Evolutionary conservation across 1,284 basidiomycete species (phyloP).

Genomic region (Boletellus dicymbophilus): DNA sequence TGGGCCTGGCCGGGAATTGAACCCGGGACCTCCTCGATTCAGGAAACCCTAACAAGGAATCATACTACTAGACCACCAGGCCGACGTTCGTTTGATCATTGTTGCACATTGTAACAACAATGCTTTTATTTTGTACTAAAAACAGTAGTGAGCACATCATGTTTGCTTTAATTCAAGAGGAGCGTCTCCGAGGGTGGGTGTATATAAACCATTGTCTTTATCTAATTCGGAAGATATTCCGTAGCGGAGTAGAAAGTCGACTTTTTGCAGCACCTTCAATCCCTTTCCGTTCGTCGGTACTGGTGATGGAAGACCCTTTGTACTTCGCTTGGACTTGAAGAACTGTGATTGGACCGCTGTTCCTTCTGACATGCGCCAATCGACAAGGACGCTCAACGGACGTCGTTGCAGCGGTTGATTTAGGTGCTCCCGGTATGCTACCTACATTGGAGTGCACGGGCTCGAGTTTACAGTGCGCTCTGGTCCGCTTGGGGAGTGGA

Average conservation of each 20-base stretch:
- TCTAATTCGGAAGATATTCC: slow-evolving; percentile 51
- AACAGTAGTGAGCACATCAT: no score
- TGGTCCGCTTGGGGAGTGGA: slow-evolving; percentile 18
- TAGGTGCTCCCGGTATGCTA: slow-evolving; percentile 3
- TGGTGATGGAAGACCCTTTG: slow-evolving; percentile 18
- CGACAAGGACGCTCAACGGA: slow-evolving; percentile 20
- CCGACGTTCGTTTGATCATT: slow-evolving; percentile 8
- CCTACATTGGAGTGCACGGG: not conserved
- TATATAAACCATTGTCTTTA: slow-evolving; percentile 28
- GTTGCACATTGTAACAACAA: no score
- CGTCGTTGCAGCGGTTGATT: not conserved
- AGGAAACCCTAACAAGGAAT: slow-evolving; percentile 51
- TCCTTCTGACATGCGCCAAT: slow-evolving; percentile 15
- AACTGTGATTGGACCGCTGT: not conserved
- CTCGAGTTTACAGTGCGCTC: slow-evolving; percentile 8
- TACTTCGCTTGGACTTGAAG: slow-evolving; percentile 13
- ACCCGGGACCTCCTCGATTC: not conserved
- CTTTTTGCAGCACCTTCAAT: slow-evolving; percentile 35
- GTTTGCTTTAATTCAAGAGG: no score
- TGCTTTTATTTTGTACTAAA: no score
- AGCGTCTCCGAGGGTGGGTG: no score
- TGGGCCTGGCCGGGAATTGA: slow-evolving; percentile 9
- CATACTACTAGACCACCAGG: slow-evolving; percentile 61
- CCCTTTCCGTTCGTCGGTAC: slow-evolving; percentile 27
- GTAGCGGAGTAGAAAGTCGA: slow-evolving; percentile 46